These are phyloP conservation scores for Perkinsela sp. DNA, from an alignment of 208 protist species.

Conservation along the genomic window DNA sequence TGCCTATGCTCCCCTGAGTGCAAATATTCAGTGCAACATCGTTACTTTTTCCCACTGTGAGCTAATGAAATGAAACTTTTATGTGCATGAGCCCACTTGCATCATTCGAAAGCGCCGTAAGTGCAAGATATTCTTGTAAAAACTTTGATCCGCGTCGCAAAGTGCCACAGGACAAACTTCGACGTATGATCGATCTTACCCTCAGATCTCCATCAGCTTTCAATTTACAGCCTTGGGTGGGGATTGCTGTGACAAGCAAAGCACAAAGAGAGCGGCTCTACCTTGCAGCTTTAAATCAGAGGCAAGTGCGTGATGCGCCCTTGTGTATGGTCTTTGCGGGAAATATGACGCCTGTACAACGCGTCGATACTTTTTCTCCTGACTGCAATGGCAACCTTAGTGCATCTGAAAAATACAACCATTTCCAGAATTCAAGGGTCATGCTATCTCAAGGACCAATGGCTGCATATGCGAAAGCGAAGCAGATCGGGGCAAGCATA, in stretches of 20 bases:
- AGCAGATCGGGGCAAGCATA: slow-evolving; percentile 15
- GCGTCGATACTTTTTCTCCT: no score
- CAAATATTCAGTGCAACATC: no score
- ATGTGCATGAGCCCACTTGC: no score
- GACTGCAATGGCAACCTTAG: no score
- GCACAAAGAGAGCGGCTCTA: slow-evolving; percentile 12
- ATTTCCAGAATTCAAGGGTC: slow-evolving; percentile 30
- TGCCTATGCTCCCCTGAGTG: no score
- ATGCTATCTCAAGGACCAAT: slow-evolving; percentile 25
- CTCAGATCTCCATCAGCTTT: slow-evolving; percentile 27
- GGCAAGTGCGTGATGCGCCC: slow-evolving; percentile 24
- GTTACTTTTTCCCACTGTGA: no score
- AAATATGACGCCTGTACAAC: slow-evolving; percentile 24
- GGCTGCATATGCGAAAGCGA: slow-evolving; percentile 14
- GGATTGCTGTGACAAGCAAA: slow-evolving; percentile 28
- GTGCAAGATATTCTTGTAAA: slow-evolving; percentile 15
- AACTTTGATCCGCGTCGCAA: slow-evolving; percentile 14
- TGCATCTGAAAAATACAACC: no score
- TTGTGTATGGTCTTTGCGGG: slow-evolving; percentile 35
- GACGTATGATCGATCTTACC: slow-evolving; percentile 17
- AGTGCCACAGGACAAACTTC: slow-evolving; percentile 12
- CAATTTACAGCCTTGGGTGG: slow-evolving; percentile 52
- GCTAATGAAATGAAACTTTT: no score
- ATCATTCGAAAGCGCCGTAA: slow-evolving; percentile 8
- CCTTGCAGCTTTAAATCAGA: slow-evolving; percentile 23